Base-by-base conservation (phyloP, 2,329 filamentous ascomycete genomes). In the Emergomyces pasteurianus region DNA sequence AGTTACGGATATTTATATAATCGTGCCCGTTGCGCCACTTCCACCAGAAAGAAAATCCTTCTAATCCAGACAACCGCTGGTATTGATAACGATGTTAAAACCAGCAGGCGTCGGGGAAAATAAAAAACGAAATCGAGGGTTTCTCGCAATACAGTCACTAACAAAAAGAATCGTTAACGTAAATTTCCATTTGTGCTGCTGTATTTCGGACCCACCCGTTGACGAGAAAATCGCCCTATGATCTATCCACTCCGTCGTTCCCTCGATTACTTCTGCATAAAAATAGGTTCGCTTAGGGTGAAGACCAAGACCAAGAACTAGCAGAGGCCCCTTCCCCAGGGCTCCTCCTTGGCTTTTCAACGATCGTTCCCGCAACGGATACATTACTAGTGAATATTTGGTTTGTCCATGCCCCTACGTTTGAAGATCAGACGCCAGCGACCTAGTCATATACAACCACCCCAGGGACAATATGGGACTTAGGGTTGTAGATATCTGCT, bases 231-330 rank as follows among this genome's bases (percentile, higher is more conserved):
- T 53, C 58, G 34, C 36, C 54, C 21, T 59, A 6, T 18, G 26
- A 43, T 26, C 21, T 18, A 9, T 0, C n/a, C n/a, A n/a, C n/a
- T n/a, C n/a, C n/a, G n/a, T n/a, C n/a, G n/a, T 40, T 26, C 58
- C 74, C 59, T 72, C 65, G 36, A 77, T 71, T 18, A 72, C 71
- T 61, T 73, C 72, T 1, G 70, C 72, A 2, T n/a, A 31, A 31
- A 31, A 7, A 31, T 31, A 31, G 7, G 31, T 31, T 31, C 31
- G 7, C 72, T 68, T 16, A 73, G 67, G 0, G 66, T n/a, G n/a
- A n/a, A n/a, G 18, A n/a, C 43, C 49, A 40, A 60, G 49, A 54
- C 58, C 58, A 55, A 60, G 58, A 46, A 28, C 38, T 38, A 40
- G 50, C 50, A 3, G 50, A 53, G 16, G 10, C 16, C 18, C 21